Percentiles rank a stretch among this genome's conserved stretches.
phyloP scores from a whole-genome alignment of 75 land plant genomes.

The Isoetes taiwanensis region DNA sequence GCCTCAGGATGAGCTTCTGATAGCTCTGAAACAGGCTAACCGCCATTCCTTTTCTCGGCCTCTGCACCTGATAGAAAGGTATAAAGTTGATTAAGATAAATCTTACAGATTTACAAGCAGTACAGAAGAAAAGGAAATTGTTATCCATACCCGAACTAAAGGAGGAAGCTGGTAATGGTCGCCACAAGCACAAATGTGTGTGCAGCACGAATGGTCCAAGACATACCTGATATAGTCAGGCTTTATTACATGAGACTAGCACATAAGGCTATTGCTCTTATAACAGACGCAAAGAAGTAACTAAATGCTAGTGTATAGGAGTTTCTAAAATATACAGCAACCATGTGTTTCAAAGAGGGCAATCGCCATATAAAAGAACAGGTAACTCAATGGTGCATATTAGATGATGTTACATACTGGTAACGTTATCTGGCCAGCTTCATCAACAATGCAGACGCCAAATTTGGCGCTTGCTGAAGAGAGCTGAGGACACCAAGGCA shows the following conservation, averaged over 20 bases:
- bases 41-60: conserved; percentile 78
- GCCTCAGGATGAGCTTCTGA: conserved; percentile 89
- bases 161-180: conserved; percentile 92
- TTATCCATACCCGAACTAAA: conserved; percentile 51
- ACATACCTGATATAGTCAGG: conserved; percentile 72
- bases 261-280: no score
- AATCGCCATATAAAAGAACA: not conserved
- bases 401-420: conserved; percentile 37
- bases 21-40: conserved; percentile 64
- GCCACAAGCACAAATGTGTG: conserved; percentile 80
- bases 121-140: not conserved
- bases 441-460: conserved; percentile 89
- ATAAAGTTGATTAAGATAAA: no score
- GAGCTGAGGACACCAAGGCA: conserved; percentile 67
- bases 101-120: no score
- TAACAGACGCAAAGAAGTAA: no score
- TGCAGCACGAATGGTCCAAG: conserved; percentile 77
- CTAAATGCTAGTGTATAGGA: no score
- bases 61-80: conserved; percentile 41
- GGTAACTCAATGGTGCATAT: not conserved
- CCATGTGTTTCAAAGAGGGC: no score
- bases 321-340: no score
- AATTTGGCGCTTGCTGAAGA: conserved; percentile 52
- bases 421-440: conserved; percentile 84
- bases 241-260: no score